Evolutionary conservation across 1,284 basidiomycete genomes (phyloP).

Genomic region (Boletus coffeatus): DNA sequence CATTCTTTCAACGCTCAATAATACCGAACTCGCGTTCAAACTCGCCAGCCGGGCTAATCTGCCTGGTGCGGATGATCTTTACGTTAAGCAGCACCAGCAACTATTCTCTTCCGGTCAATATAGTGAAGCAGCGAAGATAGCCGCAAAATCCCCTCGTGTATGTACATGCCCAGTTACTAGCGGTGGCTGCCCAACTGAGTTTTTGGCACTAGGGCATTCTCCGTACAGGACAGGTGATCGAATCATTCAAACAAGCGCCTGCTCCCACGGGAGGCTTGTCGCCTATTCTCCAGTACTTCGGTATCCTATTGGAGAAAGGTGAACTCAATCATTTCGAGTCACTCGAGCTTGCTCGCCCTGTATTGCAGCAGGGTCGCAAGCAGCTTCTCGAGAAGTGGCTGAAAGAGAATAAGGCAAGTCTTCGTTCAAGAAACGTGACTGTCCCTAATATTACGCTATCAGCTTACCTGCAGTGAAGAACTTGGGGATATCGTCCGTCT

Average conservation of each 20-base stretch:
- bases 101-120: conserved; percentile 91
- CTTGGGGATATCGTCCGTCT: conserved; percentile 95
- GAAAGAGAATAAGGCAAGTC: conserved; percentile 92
- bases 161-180: neutral
- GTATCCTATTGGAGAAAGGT: conserved; percentile 95
- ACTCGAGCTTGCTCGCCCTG: conserved; percentile 93
- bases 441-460: conserved; percentile 15
- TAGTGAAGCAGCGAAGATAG: conserved; percentile 96
- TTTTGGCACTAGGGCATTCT: conserved; percentile 76
- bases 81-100: conserved; percentile 93
- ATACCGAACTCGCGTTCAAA: conserved; percentile 98
- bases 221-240: conserved; percentile 93
- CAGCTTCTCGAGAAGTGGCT: conserved; percentile 99
- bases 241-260: conserved; percentile 96
- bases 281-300: conserved; percentile 98
- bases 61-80: conserved; percentile 97
- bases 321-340: conserved; percentile 98
- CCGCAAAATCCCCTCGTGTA: conserved; percentile 93
- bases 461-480: conserved; percentile 98
- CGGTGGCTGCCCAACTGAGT: conserved; percentile 6
- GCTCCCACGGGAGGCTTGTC: conserved; percentile 88
- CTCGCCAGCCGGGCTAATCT: conserved; percentile 96
- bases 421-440: neutral
- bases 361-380: conserved; percentile 95
- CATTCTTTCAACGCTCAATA: conserved; percentile 91